Percentiles rank a stretch among this genome's conserved stretches.
These are phyloP conservation scores for Chrysoporthe austroafricana DNA, from an alignment of 2,329 filamentous ascomycete species.

Conservation along the genomic window DNA sequence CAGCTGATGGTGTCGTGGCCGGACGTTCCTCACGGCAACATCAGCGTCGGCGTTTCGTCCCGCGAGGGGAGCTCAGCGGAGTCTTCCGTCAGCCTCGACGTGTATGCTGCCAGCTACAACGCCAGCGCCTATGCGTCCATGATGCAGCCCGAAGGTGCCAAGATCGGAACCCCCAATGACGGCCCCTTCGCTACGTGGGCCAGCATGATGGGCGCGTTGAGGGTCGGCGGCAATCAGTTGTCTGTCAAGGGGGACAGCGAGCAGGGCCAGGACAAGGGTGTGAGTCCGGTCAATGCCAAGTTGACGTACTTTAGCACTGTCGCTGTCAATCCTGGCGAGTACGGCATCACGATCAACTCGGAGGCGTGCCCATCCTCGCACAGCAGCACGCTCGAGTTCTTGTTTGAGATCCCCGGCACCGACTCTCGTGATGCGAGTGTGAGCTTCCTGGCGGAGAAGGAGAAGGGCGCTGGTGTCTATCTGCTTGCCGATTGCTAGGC, in stretches of 20 bases:
- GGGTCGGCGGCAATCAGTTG: neutral
- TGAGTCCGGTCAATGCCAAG: neutral
- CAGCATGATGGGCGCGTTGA: slow-evolving; percentile 26
- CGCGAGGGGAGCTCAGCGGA: slow-evolving; percentile 4
- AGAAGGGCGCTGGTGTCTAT: slow-evolving; percentile 25
- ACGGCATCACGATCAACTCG: slow-evolving; percentile 28
- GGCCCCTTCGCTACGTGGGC: slow-evolving; percentile 28
- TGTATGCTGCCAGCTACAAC: slow-evolving; percentile 28
- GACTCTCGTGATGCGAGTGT: slow-evolving; percentile 28
- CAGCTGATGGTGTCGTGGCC: slow-evolving; percentile 30
- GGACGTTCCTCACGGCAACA: slow-evolving; percentile 8
- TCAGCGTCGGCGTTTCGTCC: slow-evolving; percentile 17
- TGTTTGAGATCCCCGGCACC: slow-evolving; percentile 28
- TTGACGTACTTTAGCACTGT: slow-evolving; percentile 27
- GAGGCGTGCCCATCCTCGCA: slow-evolving; percentile 20
- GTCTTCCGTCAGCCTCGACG: slow-evolving; percentile 25
- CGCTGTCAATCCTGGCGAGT: slow-evolving; percentile 26
- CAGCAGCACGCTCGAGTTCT: slow-evolving; percentile 17
- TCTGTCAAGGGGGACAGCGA: slow-evolving; percentile 1
- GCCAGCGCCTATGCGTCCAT: slow-evolving; percentile 8
- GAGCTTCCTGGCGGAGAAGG: slow-evolving; percentile 19
- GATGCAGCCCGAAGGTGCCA: slow-evolving; percentile 5
- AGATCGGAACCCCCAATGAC: slow-evolving; percentile 9
- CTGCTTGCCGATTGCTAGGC: slow-evolving; percentile 26
- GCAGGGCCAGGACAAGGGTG: slow-evolving; percentile 13